Evolutionary conservation across 2,329 filamentous ascomycete genomes (phyloP).

Genomic region (Penicillium sp.): DNA sequence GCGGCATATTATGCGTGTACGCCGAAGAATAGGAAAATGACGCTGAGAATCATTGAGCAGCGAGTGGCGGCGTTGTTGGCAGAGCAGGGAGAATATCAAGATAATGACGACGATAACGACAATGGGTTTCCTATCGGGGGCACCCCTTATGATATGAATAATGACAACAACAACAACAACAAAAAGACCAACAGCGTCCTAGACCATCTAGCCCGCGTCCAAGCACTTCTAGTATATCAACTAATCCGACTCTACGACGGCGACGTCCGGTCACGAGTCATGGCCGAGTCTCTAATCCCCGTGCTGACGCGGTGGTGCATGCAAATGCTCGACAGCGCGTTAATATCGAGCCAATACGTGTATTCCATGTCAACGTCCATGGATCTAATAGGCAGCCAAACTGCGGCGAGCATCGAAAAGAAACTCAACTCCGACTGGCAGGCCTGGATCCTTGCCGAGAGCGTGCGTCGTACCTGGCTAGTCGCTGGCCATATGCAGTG

Average conservation of each 20-base stretch:
- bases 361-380: neutral
- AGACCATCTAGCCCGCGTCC: conserved; percentile 13
- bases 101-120: neutral
- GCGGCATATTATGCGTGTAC: conserved; percentile 9
- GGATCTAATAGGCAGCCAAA: neutral
- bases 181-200: neutral
- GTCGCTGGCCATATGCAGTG: conserved; percentile 13
- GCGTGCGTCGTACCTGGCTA: conserved; percentile 15
- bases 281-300: conserved; percentile 9
- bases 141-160: neutral
- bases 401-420: neutral
- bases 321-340: conserved; percentile 12
- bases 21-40: neutral
- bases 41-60: conserved; percentile 2
- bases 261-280: neutral
- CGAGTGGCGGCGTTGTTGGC: conserved; percentile 6
- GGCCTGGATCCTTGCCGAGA: conserved; percentile 13
- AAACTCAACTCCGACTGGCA: conserved; percentile 10
- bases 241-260: conserved; percentile 7
- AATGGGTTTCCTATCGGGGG: neutral
- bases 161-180: too few relatives aligned
- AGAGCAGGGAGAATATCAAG: neutral
- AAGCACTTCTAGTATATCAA: conserved; percentile 12
- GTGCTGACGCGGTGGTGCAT: conserved; percentile 6
- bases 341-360: conserved; percentile 12